A percentile compares a stretch with the other conserved stretches of the same genome.
Conservation (phyloP, 2,329 filamentous ascomycete species). For the Aspergillus sojae region DNA sequence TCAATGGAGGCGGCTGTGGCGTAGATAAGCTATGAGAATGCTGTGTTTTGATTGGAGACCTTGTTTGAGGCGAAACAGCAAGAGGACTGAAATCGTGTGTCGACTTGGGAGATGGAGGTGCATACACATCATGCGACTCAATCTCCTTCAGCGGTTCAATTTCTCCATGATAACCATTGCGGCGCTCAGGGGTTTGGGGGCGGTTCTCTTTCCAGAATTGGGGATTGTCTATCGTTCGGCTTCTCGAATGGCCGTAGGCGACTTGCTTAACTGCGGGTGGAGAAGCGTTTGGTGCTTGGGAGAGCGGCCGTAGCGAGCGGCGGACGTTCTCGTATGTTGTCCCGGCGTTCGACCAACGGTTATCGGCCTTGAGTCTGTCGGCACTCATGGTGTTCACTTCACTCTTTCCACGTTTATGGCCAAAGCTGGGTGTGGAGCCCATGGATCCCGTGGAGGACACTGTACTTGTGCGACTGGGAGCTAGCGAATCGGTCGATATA, state of each 20-base stretch:
- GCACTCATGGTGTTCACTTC: conserved; percentile 64
- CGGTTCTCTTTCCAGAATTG: conserved; percentile 38
- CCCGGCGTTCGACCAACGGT: conserved; percentile 51
- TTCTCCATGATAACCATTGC: conserved; percentile 31
- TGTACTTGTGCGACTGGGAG: conserved; percentile 66
- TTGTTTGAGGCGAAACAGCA: conserved; percentile 31
- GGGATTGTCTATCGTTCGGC: conserved; percentile 65
- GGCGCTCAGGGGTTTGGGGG: conserved; percentile 36
- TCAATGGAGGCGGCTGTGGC: conserved; percentile 34
- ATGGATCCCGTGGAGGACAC: conserved; percentile 73
- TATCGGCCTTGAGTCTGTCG: conserved; percentile 26
- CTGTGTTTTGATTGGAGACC: conserved; percentile 30
- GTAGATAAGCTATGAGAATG: conserved; percentile 35
- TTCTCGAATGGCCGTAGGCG: conserved; percentile 52
- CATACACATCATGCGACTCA: conserved; percentile 25
- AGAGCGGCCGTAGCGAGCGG: conserved; percentile 74
- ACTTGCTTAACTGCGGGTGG: conserved; percentile 39
- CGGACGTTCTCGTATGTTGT: conserved; percentile 72
- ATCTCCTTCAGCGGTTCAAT: conserved; percentile 29
- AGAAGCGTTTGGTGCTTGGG: conserved; percentile 62
- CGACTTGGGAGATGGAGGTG: conserved; percentile 25
- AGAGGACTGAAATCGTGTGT: conserved; percentile 29
- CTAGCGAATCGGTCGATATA: conserved; percentile 50
- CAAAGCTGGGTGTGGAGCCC: conserved; percentile 50
- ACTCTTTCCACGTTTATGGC: conserved; percentile 75